Evolutionary conservation across 2,329 filamentous ascomycete species (phyloP).

Genomic region (Cladosporium sp.): DNA sequence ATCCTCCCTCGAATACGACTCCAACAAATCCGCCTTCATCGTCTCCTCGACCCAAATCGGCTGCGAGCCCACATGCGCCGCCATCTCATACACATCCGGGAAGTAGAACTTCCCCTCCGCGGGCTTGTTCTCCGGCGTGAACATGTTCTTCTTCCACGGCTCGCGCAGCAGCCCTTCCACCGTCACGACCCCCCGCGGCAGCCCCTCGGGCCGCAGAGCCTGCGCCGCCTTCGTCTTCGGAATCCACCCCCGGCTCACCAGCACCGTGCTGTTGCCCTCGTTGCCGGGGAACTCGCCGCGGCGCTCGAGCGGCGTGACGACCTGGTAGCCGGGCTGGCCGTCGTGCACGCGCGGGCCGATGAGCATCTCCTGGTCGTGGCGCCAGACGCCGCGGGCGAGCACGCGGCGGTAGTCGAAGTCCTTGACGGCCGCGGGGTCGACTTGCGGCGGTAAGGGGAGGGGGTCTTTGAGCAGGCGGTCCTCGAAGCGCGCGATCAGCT

Average conservation of each 20-base stretch:
- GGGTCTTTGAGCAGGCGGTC: slow-evolving; percentile 83
- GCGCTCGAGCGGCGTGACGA: slow-evolving; percentile 84
- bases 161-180: slow-evolving; percentile 80
- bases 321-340: slow-evolving; percentile 82
- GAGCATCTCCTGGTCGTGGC: slow-evolving; percentile 94
- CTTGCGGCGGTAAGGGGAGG: slow-evolving; percentile 72
- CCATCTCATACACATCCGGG: slow-evolving; percentile 90
- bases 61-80: slow-evolving; percentile 70
- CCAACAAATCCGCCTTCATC: slow-evolving; percentile 77
- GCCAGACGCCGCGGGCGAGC: slow-evolving; percentile 62
- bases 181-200: slow-evolving; percentile 65
- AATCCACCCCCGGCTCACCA: slow-evolving; percentile 92
- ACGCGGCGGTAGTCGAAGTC: slow-evolving; percentile 93
- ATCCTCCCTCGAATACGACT: slow-evolving; percentile 65
- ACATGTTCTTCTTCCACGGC: slow-evolving; percentile 97
- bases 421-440: slow-evolving; percentile 73
- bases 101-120: slow-evolving; percentile 88
- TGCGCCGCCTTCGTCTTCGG: slow-evolving; percentile 65
- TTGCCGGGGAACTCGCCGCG: slow-evolving; percentile 37
- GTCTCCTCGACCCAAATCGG: slow-evolving; percentile 94
- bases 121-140: slow-evolving; percentile 84
- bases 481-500: slow-evolving; percentile 84
- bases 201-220: slow-evolving; percentile 52
- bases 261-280: slow-evolving; percentile 55
- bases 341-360: slow-evolving; percentile 85